Evolutionary conservation across 495 filamentous ascomycete genomes (phyloP), one percentile per base, ranked within the genome.

Genomic region (Hypoxylon crocopeplum): DNA sequence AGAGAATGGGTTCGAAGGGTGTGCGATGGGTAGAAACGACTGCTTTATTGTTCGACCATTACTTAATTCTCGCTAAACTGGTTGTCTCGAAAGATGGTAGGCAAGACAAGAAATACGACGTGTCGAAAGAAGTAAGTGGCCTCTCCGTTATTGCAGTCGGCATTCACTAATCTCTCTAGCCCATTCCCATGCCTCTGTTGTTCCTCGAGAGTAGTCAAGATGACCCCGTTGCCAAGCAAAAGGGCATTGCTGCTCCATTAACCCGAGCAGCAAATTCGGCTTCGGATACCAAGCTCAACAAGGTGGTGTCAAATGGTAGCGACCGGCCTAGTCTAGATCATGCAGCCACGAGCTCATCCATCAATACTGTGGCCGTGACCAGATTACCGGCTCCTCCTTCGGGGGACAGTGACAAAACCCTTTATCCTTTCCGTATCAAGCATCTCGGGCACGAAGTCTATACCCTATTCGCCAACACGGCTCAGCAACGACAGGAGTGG

Each of bases 171-270:
- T 20, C 48, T 55, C 22, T 45, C 17, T 48, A 87, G 85, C 94
- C 94, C 17, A 97, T 99, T 62, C 95, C 95, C 0, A 99, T 98
- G 93, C 91, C 96, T 65, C 80, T 99, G 25, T 77, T 99, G 20
- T 90, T 93, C 16, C 77, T 99, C 4, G 94, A 99, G 71, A 94
- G 88, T 65, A 86, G 88, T 33, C 88, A 92, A 53, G 94, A 99
- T 55, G 92, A 96, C 50, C 88, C 95, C 0, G 91, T 98, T 1
- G 77, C 90, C 47, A 94, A 93, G 69, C 90, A 90, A 7, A 89
- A 91, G 65, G 91, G 92, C 27, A 84, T 97, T 46, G 83, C 87
- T n/a, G 82, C 86, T 15, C 83, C 85, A 5, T 72, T 86, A 7
- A 79, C 84, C 2, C 75, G 81, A 1, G 69, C 77, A 15, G 71